Base-by-base conservation (phyloP, 1,284 basidiomycete species). In the Jaminaea rosea region DNA sequence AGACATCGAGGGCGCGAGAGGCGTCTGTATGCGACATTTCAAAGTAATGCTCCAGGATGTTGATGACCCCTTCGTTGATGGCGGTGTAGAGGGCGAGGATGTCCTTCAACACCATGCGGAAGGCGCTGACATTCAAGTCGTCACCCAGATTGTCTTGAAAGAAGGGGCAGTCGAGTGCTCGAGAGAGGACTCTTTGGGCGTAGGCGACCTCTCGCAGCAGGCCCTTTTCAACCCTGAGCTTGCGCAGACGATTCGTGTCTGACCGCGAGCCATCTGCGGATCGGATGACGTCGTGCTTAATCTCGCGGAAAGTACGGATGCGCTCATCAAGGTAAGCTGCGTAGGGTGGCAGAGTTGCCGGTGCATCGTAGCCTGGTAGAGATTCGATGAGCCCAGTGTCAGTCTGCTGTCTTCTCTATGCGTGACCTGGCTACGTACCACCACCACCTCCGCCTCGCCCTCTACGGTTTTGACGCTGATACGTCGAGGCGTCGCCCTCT, bases 1-100 rank as follows among this genome's bases (percentile, higher is more conserved):
- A 99, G 58, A 97, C 85, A 27, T 79, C 78, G 28, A 98, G 81
- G 2, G 94, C 87, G 31, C 87, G 83, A 49, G 82, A 79, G 0
- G 93, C 94, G 73, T 98, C 93, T 21, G 84, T 76, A 62, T 88
- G 86, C 3, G 90, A 89, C 94, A 98, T 98, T 72, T 97, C 93
- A 71, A 98, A 97, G 76, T 97, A 99, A 76, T 94, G 87, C 72
- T 97, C 94, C 27, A 72, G 60, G 31, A 97, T 84, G 73, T 97
- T 98, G 77, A 96, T 94, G 45, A 97, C 88, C 52, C 93, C 93
- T 72, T 99, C 93, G 67, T 99, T 99, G 55, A 90, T 86, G 2
- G 89, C 91, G 70, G 94, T 92, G 75, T 97, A 97, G 17, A 98
- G 79, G 51, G 94, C 87, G 45, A 98, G 80, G 6, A 98, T 80